Conservation (phyloP, 2,329 filamentous ascomycete species). For the Zasmidium cellare region DNA sequence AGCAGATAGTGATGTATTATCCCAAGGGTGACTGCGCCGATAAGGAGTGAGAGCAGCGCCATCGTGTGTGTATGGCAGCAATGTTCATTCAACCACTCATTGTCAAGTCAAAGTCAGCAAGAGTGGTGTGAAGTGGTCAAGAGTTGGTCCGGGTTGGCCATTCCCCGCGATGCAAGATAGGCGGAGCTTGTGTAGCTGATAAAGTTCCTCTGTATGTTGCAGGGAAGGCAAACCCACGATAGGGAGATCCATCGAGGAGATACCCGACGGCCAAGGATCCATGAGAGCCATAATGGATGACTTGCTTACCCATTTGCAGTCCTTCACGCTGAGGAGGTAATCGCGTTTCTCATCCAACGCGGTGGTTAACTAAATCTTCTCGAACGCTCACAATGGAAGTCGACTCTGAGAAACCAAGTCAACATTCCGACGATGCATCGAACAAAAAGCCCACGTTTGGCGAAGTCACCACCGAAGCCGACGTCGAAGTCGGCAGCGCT, state of each 20-base stretch:
- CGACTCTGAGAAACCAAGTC: neutral
- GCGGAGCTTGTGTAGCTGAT: neutral
- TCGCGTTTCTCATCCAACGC: too few relatives aligned
- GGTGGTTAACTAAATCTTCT: too few relatives aligned
- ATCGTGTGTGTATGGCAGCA: neutral
- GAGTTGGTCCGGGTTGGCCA: neutral
- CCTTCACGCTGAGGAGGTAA: neutral
- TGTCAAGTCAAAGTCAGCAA: neutral
- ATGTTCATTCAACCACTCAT: neutral
- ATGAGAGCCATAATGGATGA: neutral
- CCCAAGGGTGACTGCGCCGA: neutral
- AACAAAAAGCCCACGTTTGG: neutral
- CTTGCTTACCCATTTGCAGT: neutral
- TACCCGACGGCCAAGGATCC: neutral
- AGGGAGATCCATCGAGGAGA: neutral
- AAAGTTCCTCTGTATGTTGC: neutral
- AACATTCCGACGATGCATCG: neutral
- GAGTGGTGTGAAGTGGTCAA: neutral
- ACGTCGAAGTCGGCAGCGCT: slow-evolving; percentile 6
- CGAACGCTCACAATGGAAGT: neutral
- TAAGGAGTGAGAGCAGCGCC: neutral
- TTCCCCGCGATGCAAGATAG: neutral
- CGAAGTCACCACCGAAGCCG: neutral
- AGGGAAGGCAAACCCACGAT: neutral
- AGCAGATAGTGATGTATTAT: neutral